Evolutionary conservation across 768 basidiomycete species (phyloP), one percentile per base, ranked within the genome.

Genomic region (Macrocybe gigantea): DNA sequence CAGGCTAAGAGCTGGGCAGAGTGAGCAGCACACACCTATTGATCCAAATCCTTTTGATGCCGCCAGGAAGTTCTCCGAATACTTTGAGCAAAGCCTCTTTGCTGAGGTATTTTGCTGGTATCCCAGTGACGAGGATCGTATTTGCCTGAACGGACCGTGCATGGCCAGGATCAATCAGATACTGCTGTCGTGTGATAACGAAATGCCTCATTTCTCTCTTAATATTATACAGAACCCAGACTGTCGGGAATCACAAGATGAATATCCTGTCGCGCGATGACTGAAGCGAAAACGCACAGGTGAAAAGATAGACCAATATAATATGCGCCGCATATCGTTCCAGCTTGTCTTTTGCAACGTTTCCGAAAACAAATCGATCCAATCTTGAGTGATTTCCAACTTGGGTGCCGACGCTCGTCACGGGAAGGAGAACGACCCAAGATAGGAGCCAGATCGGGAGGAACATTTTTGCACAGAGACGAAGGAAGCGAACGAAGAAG

Each of bases 391-490:
- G 72, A 10, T 69, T 69, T 1, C 58, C 49, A 2, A 71, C 70
- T 1, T 57, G 51, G 0, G 82, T 85, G 45, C 73, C 69, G 44
- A 79, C 79, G 22, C 77, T 66, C 5, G 83, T 79, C 56, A 88
- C 64, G 14, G 95, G 95, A 1, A 98, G 67, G 32, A 98, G 78
- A 49, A 96, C 72, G 43, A 69, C 60, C 94, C 95, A 97, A 2
- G 91, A 88, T 31, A 97, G 30, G 42, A 92, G 52, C 94, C 92
- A 99, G 58, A 96, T 90, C 15, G 96, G 94, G 5, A 94, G 56
- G 61, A 97, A 75, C 22, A 93, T 69, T 54, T 83, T 78, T 43
- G 82, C 62, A 80, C 96, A 87, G 74, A 97, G 83, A 42, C 85
- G 80, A 30, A 90, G 72, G 64, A 89, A 97, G 45, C 92, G 86